Evolutionary conservation across 2,329 filamentous ascomycete genomes (phyloP).

Genomic region (Magnaporthiopsis rhizophila): DNA sequence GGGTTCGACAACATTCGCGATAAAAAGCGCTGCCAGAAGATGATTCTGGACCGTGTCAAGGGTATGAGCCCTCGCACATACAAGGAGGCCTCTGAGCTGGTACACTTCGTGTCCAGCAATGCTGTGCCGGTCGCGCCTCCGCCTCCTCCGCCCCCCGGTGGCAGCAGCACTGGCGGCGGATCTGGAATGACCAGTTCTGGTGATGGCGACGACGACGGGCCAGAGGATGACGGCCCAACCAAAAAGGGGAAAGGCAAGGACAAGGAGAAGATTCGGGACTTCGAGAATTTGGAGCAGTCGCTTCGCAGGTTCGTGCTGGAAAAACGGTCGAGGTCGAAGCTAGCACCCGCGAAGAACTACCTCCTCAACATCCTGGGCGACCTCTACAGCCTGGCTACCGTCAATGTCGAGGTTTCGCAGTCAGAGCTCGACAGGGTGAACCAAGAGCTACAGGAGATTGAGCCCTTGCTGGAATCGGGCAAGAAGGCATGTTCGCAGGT

Average conservation of each 20-base stretch:
- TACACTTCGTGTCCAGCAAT: slow-evolving; percentile 97
- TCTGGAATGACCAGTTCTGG: neutral
- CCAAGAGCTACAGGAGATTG: slow-evolving; percentile 70
- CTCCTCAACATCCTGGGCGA: slow-evolving; percentile 89
- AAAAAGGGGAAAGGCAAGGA: slow-evolving; percentile 77
- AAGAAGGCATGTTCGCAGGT: slow-evolving; percentile 73
- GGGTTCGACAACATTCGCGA: slow-evolving; percentile 92
- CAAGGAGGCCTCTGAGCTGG: slow-evolving; percentile 86
- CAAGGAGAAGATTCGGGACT: slow-evolving; percentile 80
- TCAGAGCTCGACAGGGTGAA: slow-evolving; percentile 78
- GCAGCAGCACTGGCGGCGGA: slow-evolving; percentile 43
- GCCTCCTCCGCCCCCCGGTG: slow-evolving; percentile 46
- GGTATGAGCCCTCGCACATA: slow-evolving; percentile 84
- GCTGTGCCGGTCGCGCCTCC: slow-evolving; percentile 69
- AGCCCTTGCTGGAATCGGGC: slow-evolving; percentile 77
- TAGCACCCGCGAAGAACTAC: slow-evolving; percentile 93
- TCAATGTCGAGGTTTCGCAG: slow-evolving; percentile 82
- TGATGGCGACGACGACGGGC: slow-evolving; percentile 30
- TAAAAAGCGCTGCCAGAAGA: slow-evolving; percentile 82
- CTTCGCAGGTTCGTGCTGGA: slow-evolving; percentile 89
- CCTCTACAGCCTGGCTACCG: slow-evolving; percentile 69
- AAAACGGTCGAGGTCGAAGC: slow-evolving; percentile 88
- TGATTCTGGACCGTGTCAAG: slow-evolving; percentile 84
- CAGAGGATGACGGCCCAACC: slow-evolving; percentile 36
- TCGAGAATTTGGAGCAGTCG: slow-evolving; percentile 81